Percentiles rank a stretch among this genome's conserved stretches.
phyloP scores from a whole-genome alignment of 164 flowering plant genomes.

The Macadamia integrifolia region DNA sequence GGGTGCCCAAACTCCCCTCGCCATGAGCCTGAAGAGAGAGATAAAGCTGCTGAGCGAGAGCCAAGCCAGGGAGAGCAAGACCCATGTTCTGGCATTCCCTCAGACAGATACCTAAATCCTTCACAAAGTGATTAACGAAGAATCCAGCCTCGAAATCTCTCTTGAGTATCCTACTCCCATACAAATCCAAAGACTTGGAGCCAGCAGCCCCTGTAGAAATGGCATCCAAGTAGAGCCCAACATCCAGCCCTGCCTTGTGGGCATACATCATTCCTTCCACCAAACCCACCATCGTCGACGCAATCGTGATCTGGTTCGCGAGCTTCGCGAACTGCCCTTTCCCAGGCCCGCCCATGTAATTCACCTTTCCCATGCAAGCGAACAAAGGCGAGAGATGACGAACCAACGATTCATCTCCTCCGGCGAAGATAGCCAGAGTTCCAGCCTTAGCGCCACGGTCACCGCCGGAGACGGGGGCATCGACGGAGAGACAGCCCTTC shows the following conservation, averaged over 20 bases:
- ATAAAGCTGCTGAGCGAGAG: conserved; percentile 88
- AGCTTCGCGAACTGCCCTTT: conserved; percentile 82
- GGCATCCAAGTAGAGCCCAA: conserved; percentile 49
- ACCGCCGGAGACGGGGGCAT: conserved; percentile 96
- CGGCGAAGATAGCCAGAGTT: conserved; percentile 80
- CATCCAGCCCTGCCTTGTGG: conserved; percentile 69
- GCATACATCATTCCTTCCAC: conserved; percentile 90
- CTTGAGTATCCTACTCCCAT: conserved; percentile 64
- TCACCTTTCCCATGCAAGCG: conserved; percentile 60
- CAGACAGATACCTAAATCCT: conserved; percentile 92
- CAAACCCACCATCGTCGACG: conserved; percentile 86
- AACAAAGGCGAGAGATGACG: conserved; percentile 47
- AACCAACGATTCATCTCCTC: conserved; percentile 56
- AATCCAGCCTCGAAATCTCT: conserved; percentile 91
- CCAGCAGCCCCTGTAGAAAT: conserved; percentile 86
- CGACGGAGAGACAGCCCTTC: conserved; percentile 50
- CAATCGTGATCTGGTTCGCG: conserved; percentile 78
- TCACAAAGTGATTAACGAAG: conserved; percentile 84
- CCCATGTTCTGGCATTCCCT: conserved; percentile 84
- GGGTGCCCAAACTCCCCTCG: conserved; percentile 82
- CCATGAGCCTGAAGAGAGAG: conserved; percentile 83
- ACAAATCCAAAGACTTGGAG: conserved; percentile 73
- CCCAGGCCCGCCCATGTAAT: conserved; percentile 86
- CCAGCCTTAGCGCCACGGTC: conserved; percentile 77
- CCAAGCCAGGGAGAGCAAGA: conserved; percentile 79